phyloP scores from a whole-genome alignment of 2,329 filamentous ascomycete genomes.

The Rhynchosporium graminicola region DNA sequence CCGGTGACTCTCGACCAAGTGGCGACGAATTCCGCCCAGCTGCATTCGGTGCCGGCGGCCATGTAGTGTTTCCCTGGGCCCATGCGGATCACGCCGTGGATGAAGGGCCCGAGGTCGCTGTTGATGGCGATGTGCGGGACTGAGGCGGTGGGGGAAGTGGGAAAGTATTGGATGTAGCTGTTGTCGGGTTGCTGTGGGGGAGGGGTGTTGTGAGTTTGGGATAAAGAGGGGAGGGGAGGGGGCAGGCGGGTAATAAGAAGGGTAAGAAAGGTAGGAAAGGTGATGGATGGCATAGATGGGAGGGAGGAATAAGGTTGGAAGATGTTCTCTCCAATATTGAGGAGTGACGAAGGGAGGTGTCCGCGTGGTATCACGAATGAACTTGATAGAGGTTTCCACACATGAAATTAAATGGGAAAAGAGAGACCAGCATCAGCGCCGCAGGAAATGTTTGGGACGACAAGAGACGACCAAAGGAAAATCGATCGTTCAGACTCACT shows the following conservation, averaged over 20 bases:
- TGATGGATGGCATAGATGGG: neutral
- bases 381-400: too few relatives aligned
- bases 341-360: too few relatives aligned
- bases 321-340: too few relatives aligned
- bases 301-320: neutral
- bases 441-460: too few relatives aligned
- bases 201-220: neutral
- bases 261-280: neutral
- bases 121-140: constrained; percentile 50
- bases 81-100: constrained; percentile 35
- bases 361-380: too few relatives aligned
- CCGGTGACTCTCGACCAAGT: constrained; percentile 25
- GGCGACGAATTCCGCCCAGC: constrained; percentile 26
- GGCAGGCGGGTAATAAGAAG: neutral
- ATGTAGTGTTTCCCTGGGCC: constrained; percentile 30
- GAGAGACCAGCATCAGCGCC: too few relatives aligned
- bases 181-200: constrained; percentile 44
- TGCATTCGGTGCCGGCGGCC: constrained; percentile 20
- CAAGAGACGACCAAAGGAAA: too few relatives aligned
- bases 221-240: neutral
- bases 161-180: constrained; percentile 50
- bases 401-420: too few relatives aligned
- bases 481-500: constrained; percentile 38
- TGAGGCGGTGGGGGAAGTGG: constrained; percentile 43
- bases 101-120: constrained; percentile 43